A percentile compares a stretch with the other conserved stretches of the same genome.
phyloP scores from a whole-genome alignment of 495 filamentous ascomycete species.

The Aspergillus hancockii region DNA sequence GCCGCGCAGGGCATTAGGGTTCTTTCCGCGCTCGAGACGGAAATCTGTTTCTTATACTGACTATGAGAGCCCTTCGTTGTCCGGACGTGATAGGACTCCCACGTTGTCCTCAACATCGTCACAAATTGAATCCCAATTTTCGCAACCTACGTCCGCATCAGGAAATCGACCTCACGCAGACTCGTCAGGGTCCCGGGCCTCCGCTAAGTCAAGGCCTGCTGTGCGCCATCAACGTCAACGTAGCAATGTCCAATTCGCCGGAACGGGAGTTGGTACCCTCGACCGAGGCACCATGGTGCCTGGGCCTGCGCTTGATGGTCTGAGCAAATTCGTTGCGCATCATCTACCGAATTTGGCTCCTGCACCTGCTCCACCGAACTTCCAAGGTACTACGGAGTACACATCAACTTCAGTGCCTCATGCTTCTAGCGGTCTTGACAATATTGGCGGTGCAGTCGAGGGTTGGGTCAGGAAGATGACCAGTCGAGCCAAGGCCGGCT shows the following conservation, averaged over 20 bases:
- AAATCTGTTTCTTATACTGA: slow-evolving; percentile 64
- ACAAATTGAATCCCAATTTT: slow-evolving; percentile 30
- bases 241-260: slow-evolving; percentile 57
- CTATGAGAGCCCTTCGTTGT: slow-evolving; percentile 35
- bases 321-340: slow-evolving; percentile 77
- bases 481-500: slow-evolving; percentile 43
- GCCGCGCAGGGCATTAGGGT: slow-evolving; percentile 77
- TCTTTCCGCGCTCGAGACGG: slow-evolving; percentile 87
- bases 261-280: slow-evolving; percentile 83
- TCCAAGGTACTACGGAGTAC: slow-evolving; percentile 42
- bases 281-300: slow-evolving; percentile 65
- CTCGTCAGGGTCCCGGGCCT: slow-evolving; percentile 19
- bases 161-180: slow-evolving; percentile 24
- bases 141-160: slow-evolving; percentile 21
- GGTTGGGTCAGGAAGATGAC: slow-evolving; percentile 84
- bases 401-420: slow-evolving; percentile 42
- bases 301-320: slow-evolving; percentile 75
- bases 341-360: slow-evolving; percentile 73
- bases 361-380: slow-evolving; percentile 25
- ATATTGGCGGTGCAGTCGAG: slow-evolving; percentile 82
- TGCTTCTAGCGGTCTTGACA: slow-evolving; percentile 67
- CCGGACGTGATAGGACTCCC: slow-evolving; percentile 30
- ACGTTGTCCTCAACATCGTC: slow-evolving; percentile 36
- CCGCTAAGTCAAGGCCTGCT: slow-evolving; percentile 19
- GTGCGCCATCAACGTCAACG: slow-evolving; percentile 41